Conservation (phyloP, 352 stramenopile species). For the Globisporangium emineosum region DNA sequence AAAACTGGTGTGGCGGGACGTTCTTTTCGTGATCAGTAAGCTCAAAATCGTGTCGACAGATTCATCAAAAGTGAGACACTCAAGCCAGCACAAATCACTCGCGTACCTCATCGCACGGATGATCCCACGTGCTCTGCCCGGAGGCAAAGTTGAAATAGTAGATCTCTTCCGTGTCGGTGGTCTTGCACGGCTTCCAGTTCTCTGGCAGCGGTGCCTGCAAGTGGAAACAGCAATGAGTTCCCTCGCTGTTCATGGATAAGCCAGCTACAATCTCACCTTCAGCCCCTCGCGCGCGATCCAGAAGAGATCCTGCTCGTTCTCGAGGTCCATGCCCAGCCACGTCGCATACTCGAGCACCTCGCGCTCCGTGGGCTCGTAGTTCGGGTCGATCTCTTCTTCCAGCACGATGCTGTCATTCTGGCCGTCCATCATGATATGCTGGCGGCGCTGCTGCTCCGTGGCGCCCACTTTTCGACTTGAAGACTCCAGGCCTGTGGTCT, state of each 20-base stretch:
- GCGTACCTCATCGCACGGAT: conserved; percentile 89
- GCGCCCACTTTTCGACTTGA: background rate
- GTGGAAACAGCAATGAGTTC: background rate
- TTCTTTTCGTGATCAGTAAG: conserved; percentile 5
- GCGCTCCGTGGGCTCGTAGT: conserved; percentile 91
- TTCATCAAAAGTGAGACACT: background rate
- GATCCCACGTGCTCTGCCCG: conserved; percentile 93
- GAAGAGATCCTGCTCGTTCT: conserved; percentile 89
- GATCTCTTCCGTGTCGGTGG: conserved; percentile 93
- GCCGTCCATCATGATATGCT: conserved; percentile 36
- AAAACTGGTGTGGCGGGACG: conserved; percentile 53
- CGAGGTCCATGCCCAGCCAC: conserved; percentile 95
- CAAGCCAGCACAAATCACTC: background rate
- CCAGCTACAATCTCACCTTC: conserved; percentile 32
- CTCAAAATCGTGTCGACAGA: background rate
- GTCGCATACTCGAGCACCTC: conserved; percentile 94
- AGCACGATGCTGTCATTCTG: conserved; percentile 85
- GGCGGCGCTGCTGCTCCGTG: background rate
- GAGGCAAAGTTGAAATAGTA: conserved; percentile 96
- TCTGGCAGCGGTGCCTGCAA: conserved; percentile 82
- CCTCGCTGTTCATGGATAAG: background rate
- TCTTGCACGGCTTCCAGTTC: conserved; percentile 96
- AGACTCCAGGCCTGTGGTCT: background rate
- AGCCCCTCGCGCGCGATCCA: conserved; percentile 94
- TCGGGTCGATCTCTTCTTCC: conserved; percentile 94